Evolutionary conservation across 2,329 filamentous ascomycete genomes (phyloP), one percentile per base, ranked within the genome.

Genomic region (Colletotrichum sidae): DNA sequence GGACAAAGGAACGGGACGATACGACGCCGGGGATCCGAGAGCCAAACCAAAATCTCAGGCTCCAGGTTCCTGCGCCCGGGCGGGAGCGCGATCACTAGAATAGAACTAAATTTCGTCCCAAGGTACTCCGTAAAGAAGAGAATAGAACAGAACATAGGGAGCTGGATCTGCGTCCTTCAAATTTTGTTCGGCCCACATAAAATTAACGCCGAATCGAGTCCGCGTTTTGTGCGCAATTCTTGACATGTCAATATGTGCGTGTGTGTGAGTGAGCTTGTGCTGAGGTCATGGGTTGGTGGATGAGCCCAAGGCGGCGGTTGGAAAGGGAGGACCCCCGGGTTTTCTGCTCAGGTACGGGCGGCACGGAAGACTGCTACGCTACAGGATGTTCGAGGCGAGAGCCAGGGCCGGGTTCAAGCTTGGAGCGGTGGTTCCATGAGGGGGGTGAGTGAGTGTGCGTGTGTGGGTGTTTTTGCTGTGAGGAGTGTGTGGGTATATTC

Each of bases 131-230:
- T 25, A n/a, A 33, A n/a, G 9, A 17, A n/a, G 17, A 4, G 8
- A 57, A 11, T 15, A 34, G 41, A 45, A 11, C n/a, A 34, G 25
- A 25, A 12, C 5, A 34, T 46, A 37, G 37, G 13, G 25, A 35
- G 38, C 55, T 64, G 17, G 35, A 65, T 61, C 45, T 55, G 45
- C 57, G 45, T 34, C n/a, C 17, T 61, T 55, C 56, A 55, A 65
- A 65, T 65, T 65, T 65, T 61, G 60, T 46, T 51, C 17, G 61
- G 51, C 39, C 61, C 57, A 65, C 61, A 50, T 41, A 61, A 63
- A 55, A 15, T 50, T 38, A 41, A 35, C 25, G 39, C 17, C 45
- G 15, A 41, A 46, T 65, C 44, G 60, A 50, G 34, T 52, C 50
- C 55, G n/a, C 37, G 37, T 38, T 60, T 25, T 59, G 33, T 45